Base-by-base conservation (phyloP, 2,329 filamentous ascomycete genomes). In the Fusarium sp. region DNA sequence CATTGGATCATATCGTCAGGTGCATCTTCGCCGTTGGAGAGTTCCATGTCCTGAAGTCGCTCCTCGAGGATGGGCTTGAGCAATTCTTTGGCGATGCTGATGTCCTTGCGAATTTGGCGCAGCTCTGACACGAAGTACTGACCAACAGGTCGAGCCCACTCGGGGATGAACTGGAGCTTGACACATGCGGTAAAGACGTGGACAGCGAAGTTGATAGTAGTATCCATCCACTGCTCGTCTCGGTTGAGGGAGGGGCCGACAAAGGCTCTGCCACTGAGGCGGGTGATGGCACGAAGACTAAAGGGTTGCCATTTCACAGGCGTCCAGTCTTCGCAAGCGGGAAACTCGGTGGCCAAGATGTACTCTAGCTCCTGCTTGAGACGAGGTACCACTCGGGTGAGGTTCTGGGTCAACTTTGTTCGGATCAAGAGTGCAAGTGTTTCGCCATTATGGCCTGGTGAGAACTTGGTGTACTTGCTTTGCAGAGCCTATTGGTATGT, bases 291-390 rank as follows among this genome's bases (percentile, higher is more conserved):
- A 24, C 85, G 80, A 4, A 89, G 79, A 45, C 86, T 79, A 60
- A 88, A 84, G 0, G 83, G 82, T 40, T 87, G 85, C 70, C 88
- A 82, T 69, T 83, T 84, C 53, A 88, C 82, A 0, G 85, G 75
- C 2, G 84, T 87, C 87, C 87, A 89, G 65, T 88, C 86, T 58
- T 83, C 77, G 68, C 84, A 87, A 18, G 79, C 76, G 8, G 85
- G 84, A 43, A 87, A 85, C 72, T 86, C 85, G 3, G 81, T 81
- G 14, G 79, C 80, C 8, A 84, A 66, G 27, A 86, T 80, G 63
- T 81, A 77, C 63, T 86, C 83, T 22, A 87, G 76, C 71, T 86
- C 85, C 25, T 80, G 76, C 59, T 83, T 85, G 24, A 87, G 79
- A 58, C 80, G 80, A 8, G 85, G 83, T 2, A 83, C 77, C 51